Evolutionary conservation across 129 eudicot species (phyloP).

Genomic region (sunflower (Helianthus annuus)): DNA sequence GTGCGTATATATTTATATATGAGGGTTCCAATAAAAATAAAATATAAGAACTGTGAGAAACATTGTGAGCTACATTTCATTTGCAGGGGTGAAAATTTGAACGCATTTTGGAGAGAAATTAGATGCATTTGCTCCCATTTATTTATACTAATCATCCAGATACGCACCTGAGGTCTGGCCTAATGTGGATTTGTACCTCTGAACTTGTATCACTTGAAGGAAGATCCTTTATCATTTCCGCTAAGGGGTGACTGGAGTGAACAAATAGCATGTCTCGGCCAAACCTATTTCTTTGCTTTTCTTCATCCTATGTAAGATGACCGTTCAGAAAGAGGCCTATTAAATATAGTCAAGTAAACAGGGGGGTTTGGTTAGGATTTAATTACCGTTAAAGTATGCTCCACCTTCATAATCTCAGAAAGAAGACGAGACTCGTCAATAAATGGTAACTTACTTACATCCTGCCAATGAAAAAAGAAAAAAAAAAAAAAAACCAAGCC

Average conservation of each 20-base stretch:
- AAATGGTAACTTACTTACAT: conserved; percentile 46
- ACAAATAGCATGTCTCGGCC: conserved; percentile 39
- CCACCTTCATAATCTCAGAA: conserved; percentile 44
- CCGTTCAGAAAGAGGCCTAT: background rate
- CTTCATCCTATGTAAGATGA: conserved; percentile 31
- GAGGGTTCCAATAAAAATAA: background rate
- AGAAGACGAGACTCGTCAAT: conserved; percentile 51
- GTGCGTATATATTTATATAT: background rate
- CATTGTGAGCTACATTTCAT: background rate
- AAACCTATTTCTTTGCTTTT: conserved; percentile 42
- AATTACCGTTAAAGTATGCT: conserved; percentile 43
- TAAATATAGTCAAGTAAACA: background rate
- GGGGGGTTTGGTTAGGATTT: background rate
- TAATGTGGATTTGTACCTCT: background rate
- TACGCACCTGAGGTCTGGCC: background rate
- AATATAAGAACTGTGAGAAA: background rate
- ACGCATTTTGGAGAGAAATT: background rate
- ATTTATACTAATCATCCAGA: background rate
- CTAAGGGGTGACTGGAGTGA: conserved; percentile 35
- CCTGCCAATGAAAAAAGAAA: conserved; percentile 21
- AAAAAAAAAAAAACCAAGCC: background rate
- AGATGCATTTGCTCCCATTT: background rate
- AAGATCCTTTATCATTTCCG: conserved; percentile 29
- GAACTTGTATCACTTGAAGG: conserved; percentile 17
- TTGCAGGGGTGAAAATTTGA: background rate